Evolutionary conservation across 192 early-diverging fungal species (phyloP).

Genomic region (Coemansia aciculifera): DNA sequence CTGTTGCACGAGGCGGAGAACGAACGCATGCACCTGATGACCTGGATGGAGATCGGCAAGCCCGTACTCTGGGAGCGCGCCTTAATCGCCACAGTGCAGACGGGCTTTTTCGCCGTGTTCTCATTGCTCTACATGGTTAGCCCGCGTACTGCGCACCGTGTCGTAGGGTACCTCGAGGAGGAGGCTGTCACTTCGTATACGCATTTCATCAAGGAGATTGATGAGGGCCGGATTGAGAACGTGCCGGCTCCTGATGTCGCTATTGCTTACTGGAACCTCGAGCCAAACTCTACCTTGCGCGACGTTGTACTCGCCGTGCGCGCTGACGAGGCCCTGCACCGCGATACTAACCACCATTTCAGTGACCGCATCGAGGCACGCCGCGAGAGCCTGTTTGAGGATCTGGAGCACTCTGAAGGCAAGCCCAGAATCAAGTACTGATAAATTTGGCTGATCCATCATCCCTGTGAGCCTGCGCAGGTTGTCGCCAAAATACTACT

Average conservation of each 20-base stretch:
- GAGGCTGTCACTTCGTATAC: conserved; percentile 91
- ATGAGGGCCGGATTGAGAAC: conserved; percentile 69
- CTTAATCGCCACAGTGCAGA: conserved; percentile 76
- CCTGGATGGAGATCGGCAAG: conserved; percentile 74
- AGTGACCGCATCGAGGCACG: conserved; percentile 63
- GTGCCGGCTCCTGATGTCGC: conserved; percentile 81
- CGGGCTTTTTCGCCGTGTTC: conserved; percentile 88
- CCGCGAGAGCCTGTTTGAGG: conserved; percentile 58
- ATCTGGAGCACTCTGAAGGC: conserved; percentile 30
- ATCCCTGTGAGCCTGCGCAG: background rate
- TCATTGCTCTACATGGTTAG: conserved; percentile 82
- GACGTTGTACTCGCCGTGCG: conserved; percentile 88
- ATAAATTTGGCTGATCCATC: background rate
- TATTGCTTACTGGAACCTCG: conserved; percentile 81
- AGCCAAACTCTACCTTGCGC: conserved; percentile 64
- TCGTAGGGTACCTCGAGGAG: conserved; percentile 93
- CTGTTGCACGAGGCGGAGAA: conserved; percentile 92
- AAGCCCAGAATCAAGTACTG: conserved; percentile 43
- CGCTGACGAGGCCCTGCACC: conserved; percentile 85
- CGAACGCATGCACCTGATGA: conserved; percentile 75
- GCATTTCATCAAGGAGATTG: conserved; percentile 82
- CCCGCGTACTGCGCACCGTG: conserved; percentile 80
- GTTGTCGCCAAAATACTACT: background rate
- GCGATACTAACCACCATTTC: conserved; percentile 90
- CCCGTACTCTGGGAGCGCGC: conserved; percentile 64